These are phyloP conservation scores for Exophiala viscosa DNA, from an alignment of 2,329 filamentous ascomycete genomes.

Conservation along the genomic window DNA sequence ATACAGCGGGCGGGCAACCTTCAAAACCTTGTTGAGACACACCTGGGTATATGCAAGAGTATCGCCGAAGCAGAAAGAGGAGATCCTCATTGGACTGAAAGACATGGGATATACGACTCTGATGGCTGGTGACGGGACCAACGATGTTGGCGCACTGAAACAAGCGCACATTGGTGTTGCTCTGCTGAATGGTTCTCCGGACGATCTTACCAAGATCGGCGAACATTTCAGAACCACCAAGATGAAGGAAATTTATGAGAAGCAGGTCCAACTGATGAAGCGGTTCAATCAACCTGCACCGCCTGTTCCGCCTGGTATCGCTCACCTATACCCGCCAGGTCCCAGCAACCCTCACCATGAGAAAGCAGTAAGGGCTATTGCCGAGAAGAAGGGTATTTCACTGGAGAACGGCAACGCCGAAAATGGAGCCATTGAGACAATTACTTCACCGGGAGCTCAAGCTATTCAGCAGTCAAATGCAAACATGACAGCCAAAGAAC, in stretches of 20 bases:
- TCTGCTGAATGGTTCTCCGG: conserved; percentile 86
- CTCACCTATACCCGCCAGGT: conserved; percentile 89
- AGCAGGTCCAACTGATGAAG: conserved; percentile 86
- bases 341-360: conserved; percentile 89
- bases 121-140: conserved; percentile 98
- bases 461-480: conserved; percentile 50
- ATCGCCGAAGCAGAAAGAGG: conserved; percentile 97
- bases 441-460: conserved; percentile 65
- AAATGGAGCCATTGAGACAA: conserved; percentile 55
- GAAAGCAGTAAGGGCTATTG: conserved; percentile 85
- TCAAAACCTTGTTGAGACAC: conserved; percentile 74
- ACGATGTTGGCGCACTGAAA: conserved; percentile 95
- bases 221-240: conserved; percentile 92
- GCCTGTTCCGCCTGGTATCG: conserved; percentile 88
- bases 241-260: conserved; percentile 99
- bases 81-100: conserved; percentile 93
- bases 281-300: conserved; percentile 91
- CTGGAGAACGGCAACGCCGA: conserved; percentile 49
- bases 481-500: conserved; percentile 50
- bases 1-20: conserved; percentile 75
- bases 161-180: conserved; percentile 97
- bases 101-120: conserved; percentile 96
- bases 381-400: conserved; percentile 64
- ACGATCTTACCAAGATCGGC: conserved; percentile 85
- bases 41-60: conserved; percentile 98